Evolutionary conservation across 2,329 filamentous ascomycete genomes (phyloP).

Genomic region (Colletotrichum tofieldiae): DNA sequence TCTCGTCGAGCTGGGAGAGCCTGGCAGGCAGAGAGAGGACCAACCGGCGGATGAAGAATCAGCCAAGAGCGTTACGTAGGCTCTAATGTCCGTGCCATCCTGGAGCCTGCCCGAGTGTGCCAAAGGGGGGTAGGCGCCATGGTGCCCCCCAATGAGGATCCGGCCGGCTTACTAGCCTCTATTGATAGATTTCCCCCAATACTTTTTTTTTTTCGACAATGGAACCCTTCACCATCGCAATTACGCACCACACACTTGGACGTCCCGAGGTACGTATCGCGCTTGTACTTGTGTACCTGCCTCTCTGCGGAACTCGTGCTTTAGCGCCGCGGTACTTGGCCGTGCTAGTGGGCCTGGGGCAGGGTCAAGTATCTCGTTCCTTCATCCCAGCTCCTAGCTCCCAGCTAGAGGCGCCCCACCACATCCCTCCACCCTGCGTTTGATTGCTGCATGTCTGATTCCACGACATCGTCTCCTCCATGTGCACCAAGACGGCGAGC

Average conservation of each 20-base stretch:
- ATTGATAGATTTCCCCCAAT: slow-evolving; percentile 25
- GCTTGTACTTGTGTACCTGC: neutral
- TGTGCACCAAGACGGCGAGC: slow-evolving; percentile 11
- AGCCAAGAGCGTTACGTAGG: slow-evolving; percentile 35
- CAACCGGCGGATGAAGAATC: neutral
- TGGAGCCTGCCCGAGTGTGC: slow-evolving; percentile 24
- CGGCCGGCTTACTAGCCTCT: slow-evolving; percentile 22
- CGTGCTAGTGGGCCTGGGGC: neutral
- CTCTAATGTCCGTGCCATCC: slow-evolving; percentile 37
- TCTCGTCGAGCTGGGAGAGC: neutral
- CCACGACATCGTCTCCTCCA: slow-evolving; percentile 39
- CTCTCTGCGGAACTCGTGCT: neutral
- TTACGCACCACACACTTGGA: slow-evolving; percentile 26
- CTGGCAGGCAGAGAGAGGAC: neutral
- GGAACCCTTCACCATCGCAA: slow-evolving; percentile 22
- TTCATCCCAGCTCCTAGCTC: neutral
- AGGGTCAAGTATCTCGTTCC: neutral
- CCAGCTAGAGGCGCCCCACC: slow-evolving; percentile 4
- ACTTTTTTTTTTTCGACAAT: slow-evolving; percentile 7
- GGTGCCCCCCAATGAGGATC: slow-evolving; percentile 12
- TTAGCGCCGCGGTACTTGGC: slow-evolving; percentile 15
- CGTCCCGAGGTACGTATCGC: neutral
- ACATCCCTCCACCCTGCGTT: slow-evolving; percentile 31
- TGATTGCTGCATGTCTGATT: slow-evolving; percentile 40
- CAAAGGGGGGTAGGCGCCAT: slow-evolving; percentile 12